phyloP scores from a whole-genome alignment of 2,329 filamentous ascomycete species.

The Hypoxylon sp. region DNA sequence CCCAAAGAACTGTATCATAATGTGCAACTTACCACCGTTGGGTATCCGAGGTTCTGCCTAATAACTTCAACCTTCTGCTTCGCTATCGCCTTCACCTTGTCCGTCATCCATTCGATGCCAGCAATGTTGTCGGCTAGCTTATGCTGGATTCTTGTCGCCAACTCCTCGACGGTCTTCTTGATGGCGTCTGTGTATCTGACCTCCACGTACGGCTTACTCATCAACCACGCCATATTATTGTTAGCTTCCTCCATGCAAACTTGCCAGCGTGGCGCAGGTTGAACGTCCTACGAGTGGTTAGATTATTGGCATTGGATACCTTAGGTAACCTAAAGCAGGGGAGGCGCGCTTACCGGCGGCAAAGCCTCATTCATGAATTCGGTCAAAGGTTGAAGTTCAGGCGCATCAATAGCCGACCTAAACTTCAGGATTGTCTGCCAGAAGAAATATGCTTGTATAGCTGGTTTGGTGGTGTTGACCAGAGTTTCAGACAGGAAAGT shows the following conservation, averaged over 20 bases:
- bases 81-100: constrained; percentile 32
- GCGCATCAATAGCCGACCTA: constrained; percentile 4
- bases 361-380: neutral
- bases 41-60: constrained; percentile 30
- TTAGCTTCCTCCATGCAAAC: constrained; percentile 17
- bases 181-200: constrained; percentile 28
- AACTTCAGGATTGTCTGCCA: constrained; percentile 21
- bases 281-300: constrained; percentile 16
- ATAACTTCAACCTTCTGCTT: constrained; percentile 36
- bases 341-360: constrained; percentile 6
- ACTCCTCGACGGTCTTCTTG: constrained; percentile 26
- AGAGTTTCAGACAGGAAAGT: constrained; percentile 21
- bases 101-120: constrained; percentile 33
- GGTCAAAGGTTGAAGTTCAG: constrained; percentile 24
- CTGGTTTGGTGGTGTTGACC: constrained; percentile 17
- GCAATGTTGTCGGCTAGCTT: constrained; percentile 31
- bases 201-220: constrained; percentile 33
- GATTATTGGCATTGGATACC: neutral
- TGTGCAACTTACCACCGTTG: constrained; percentile 20
- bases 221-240: constrained; percentile 21
- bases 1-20: neutral
- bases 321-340: neutral
- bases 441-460: constrained; percentile 30
- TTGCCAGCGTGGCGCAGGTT: constrained; percentile 13
- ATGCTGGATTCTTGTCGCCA: constrained; percentile 29